Evolutionary conservation across 106 monocot genomes (phyloP).

Genomic region (Dendrobium officinale): DNA sequence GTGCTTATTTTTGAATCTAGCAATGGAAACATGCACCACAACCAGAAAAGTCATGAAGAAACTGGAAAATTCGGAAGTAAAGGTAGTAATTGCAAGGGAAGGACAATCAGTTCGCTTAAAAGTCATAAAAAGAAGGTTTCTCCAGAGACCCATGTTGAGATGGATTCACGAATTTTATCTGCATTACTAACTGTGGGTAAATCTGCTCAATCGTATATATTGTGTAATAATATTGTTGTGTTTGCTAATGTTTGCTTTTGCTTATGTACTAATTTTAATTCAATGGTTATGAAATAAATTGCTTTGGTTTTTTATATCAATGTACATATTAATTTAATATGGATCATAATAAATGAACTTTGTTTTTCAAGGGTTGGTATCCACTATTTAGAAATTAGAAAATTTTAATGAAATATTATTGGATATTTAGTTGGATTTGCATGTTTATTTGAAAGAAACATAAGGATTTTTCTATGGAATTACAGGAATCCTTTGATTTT

Average conservation of each 20-base stretch:
- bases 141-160: constrained; percentile 54
- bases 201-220: neutral
- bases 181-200: constrained; percentile 72
- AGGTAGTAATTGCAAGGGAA: constrained; percentile 22
- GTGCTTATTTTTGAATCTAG: constrained; percentile 55
- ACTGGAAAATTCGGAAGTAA: constrained; percentile 18
- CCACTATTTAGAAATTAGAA: neutral
- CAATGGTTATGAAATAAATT: neutral
- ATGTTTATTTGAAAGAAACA: neutral
- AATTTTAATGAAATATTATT: neutral
- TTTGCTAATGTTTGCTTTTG: neutral
- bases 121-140: constrained; percentile 18
- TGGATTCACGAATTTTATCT: constrained; percentile 87
- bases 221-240: neutral
- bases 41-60: constrained; percentile 17
- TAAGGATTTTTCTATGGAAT: neutral
- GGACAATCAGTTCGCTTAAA: constrained; percentile 11
- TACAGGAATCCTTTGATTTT: neutral
- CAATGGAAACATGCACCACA: constrained; percentile 26
- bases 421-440: neutral
- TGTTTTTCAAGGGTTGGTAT: neutral
- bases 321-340: no score
- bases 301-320: neutral
- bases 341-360: neutral
- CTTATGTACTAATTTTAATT: neutral